Evolutionary conservation across 2,329 filamentous ascomycete species (phyloP).

Genomic region (Colletotrichum shisoi): DNA sequence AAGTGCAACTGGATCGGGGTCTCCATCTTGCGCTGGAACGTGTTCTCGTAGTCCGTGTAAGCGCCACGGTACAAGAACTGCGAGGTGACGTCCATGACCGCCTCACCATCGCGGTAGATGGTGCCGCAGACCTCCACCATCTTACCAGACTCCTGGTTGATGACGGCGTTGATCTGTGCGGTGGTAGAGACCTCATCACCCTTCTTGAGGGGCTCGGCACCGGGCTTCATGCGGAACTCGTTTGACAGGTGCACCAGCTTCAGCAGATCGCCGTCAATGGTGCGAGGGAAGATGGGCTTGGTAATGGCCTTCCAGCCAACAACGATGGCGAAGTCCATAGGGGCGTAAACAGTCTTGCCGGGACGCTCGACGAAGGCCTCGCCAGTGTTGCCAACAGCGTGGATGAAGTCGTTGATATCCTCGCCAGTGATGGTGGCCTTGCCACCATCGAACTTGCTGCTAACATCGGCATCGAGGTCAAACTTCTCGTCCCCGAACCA

Average conservation of each 20-base stretch:
- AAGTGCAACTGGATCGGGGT: slow-evolving; percentile 94
- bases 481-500: slow-evolving; percentile 92
- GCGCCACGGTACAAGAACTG: slow-evolving; percentile 96
- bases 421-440: slow-evolving; percentile 85
- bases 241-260: slow-evolving; percentile 98
- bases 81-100: slow-evolving; percentile 98
- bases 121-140: slow-evolving; percentile 99
- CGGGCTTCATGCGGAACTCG: slow-evolving; percentile 96
- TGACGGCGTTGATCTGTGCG: slow-evolving; percentile 94
- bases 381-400: slow-evolving; percentile 96
- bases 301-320: slow-evolving; percentile 99
- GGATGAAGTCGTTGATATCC: slow-evolving; percentile 98
- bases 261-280: slow-evolving; percentile 93
- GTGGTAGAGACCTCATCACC: slow-evolving; percentile 92
- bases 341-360: slow-evolving; percentile 90
- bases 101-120: slow-evolving; percentile 80
- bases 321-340: slow-evolving; percentile 99
- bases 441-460: slow-evolving; percentile 89
- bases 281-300: slow-evolving; percentile 97
- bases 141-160: slow-evolving; percentile 98
- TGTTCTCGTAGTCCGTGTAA: slow-evolving; percentile 96
- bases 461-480: slow-evolving; percentile 84
- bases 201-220: slow-evolving; percentile 93
- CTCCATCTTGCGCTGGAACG: slow-evolving; percentile 97
- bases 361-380: slow-evolving; percentile 97